Evolutionary conservation across 2,329 filamentous ascomycete genomes (phyloP).

Genomic region (Scedosporium dehoogii): DNA sequence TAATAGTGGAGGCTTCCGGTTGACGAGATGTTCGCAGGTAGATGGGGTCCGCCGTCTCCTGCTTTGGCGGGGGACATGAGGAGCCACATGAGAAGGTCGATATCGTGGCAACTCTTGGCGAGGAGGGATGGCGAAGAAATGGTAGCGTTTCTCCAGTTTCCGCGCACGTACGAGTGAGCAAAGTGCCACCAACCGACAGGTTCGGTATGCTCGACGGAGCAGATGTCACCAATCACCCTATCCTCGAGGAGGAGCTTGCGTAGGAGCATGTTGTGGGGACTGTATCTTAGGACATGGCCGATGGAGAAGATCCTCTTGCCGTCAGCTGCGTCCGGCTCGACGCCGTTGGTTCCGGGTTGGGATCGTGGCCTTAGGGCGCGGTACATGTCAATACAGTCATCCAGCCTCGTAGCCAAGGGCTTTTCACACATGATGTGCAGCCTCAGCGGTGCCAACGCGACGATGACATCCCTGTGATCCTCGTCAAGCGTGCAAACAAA

Average conservation of each 20-base stretch:
- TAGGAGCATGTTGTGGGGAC: slow-evolving; percentile 80
- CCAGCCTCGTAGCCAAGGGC: slow-evolving; percentile 70
- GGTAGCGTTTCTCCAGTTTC: slow-evolving; percentile 83
- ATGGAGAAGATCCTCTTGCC: slow-evolving; percentile 62
- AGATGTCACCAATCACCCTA: slow-evolving; percentile 68
- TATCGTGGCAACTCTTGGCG: slow-evolving; percentile 93
- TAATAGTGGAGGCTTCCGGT: slow-evolving; percentile 72
- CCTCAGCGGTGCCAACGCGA: slow-evolving; percentile 57
- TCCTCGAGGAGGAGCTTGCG: slow-evolving; percentile 68
- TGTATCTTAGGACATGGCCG: slow-evolving; percentile 89
- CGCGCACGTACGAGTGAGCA: slow-evolving; percentile 78
- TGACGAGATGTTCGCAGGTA: slow-evolving; percentile 68
- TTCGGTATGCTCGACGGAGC: slow-evolving; percentile 85
- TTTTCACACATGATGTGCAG: slow-evolving; percentile 95
- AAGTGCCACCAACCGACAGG: slow-evolving; percentile 97
- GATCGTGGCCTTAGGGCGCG: slow-evolving; percentile 34
- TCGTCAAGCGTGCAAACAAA: slow-evolving; percentile 72
- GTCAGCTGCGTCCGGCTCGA: not conserved
- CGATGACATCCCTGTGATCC: slow-evolving; percentile 73
- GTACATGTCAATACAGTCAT: slow-evolving; percentile 70
- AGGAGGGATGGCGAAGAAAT: slow-evolving; percentile 72
- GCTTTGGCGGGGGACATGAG: slow-evolving; percentile 52
- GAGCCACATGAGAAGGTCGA: slow-evolving; percentile 88
- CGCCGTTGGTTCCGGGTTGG: slow-evolving; percentile 14
- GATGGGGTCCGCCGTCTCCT: slow-evolving; percentile 46